Evolutionary conservation across 2,329 filamentous ascomycete genomes (phyloP).

Genomic region (Hypomyces rosellus): DNA sequence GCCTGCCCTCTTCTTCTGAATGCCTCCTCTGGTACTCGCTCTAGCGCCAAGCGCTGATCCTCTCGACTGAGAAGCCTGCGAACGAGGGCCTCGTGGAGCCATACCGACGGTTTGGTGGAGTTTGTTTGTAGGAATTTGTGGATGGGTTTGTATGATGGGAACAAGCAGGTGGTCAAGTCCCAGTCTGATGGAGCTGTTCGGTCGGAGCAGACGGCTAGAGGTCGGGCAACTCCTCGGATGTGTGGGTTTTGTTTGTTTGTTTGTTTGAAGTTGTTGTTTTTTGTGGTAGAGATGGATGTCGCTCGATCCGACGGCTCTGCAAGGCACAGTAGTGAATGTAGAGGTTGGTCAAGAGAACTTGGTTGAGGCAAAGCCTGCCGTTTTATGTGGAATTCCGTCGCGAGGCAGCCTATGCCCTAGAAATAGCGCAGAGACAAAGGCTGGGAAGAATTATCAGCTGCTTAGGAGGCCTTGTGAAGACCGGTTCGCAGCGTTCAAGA

Average conservation of each 20-base stretch:
- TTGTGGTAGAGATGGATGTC: neutral
- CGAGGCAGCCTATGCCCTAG: no score
- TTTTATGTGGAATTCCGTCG: neutral
- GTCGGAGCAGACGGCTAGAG: neutral
- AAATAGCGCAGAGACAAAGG: no score
- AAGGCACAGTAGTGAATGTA: no score
- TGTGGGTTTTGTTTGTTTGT: neutral
- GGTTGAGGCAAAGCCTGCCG: neutral
- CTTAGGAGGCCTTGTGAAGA: neutral
- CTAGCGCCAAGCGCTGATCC: constrained; percentile 24
- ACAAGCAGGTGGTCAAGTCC: neutral
- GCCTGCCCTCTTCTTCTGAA: constrained; percentile 42
- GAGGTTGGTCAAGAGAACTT: neutral
- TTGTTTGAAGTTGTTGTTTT: neutral
- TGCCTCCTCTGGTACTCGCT: constrained; percentile 38
- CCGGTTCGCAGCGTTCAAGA: neutral
- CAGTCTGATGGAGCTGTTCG: neutral
- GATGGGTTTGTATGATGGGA: neutral
- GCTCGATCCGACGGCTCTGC: no score
- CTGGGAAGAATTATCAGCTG: neutral
- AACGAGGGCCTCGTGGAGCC: constrained; percentile 30
- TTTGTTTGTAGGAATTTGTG: neutral
- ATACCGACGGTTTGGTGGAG: constrained; percentile 14
- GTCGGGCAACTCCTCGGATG: neutral
- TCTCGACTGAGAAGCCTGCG: constrained; percentile 18